Conservation (phyloP, 257 asterid species). For the Fraxinus quadrangulata region DNA sequence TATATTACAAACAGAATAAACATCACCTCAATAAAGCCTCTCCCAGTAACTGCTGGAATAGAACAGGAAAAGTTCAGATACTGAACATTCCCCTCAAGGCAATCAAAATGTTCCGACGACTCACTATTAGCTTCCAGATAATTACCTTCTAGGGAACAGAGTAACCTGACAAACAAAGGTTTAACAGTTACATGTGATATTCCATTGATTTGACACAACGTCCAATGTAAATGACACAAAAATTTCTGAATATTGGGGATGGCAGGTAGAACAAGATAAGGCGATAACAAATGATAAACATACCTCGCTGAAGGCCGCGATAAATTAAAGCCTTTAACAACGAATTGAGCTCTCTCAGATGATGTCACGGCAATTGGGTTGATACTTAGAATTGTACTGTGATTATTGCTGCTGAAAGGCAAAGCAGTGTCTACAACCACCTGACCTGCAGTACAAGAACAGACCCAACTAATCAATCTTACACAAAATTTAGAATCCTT, state of each 20-base stretch:
- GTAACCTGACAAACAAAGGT: slow-evolving; percentile 37
- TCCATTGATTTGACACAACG: neutral
- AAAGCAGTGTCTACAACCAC: slow-evolving; percentile 57
- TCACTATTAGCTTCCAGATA: slow-evolving; percentile 38
- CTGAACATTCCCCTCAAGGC: slow-evolving; percentile 32
- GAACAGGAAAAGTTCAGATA: slow-evolving; percentile 47
- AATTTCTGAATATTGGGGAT: slow-evolving; percentile 16
- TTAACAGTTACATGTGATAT: neutral
- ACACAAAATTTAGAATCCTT: slow-evolving; percentile 12
- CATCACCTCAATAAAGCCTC: slow-evolving; percentile 79
- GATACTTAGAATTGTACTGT: slow-evolving; percentile 51
- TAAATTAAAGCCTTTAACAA: slow-evolving; percentile 63
- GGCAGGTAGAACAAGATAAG: slow-evolving; percentile 10
- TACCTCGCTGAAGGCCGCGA: slow-evolving; percentile 61
- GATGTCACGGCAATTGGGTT: slow-evolving; percentile 74
- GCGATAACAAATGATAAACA: slow-evolving; percentile 20
- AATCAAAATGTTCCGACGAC: slow-evolving; percentile 24
- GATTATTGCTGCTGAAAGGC: slow-evolving; percentile 41
- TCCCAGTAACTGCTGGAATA: slow-evolving; percentile 59
- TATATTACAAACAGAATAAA: slow-evolving; percentile 15
- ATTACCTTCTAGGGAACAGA: slow-evolving; percentile 47
- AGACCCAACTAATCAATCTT: slow-evolving; percentile 17
- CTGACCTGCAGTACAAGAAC: slow-evolving; percentile 54
- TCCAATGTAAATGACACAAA: neutral
- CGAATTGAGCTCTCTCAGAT: slow-evolving; percentile 58